Evolutionary conservation across 1,284 basidiomycete genomes (phyloP), one percentile per base, ranked within the genome.

Genomic region (Ustilago trichophora): DNA sequence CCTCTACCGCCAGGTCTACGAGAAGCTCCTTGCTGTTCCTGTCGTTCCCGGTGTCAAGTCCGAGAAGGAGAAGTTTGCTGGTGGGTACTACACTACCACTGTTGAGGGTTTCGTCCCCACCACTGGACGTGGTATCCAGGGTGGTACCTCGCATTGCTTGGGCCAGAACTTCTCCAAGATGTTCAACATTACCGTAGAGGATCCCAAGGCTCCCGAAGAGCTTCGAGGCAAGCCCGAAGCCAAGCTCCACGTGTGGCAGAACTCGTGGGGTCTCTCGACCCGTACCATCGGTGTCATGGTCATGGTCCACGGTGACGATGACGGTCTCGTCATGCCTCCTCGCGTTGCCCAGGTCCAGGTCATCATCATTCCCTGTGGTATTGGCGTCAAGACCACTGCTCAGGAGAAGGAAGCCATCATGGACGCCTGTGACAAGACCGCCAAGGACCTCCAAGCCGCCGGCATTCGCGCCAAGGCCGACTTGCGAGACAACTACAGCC

Each of bases 31-130:
- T 44, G 95, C 95, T 41, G 92, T 99, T 34, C 95, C 96, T 45
- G 94, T 98, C 82, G 90, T 98, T 66, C 91, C 92, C 11, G 95
- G 95, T 73, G 85, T 95, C 82, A 99, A 99, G 84, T 97, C 94
- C 12, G 93, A 97, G 83, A 98, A 98, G 84, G 95, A 99, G 84
- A 98, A 98, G 84, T 99, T 99, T 75, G 95, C 96, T 9, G 95
- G 95, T 50, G 96, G 92, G 2, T 86, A 95, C 80, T 98, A 98
- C 85, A 99, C 96, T 21, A 98, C 96, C 34, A 98, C 96, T 34
- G 88, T 98, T 54, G 95, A 99, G 83, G 95, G 95, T 43, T 99
- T 98, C 85, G 90, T 99, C 76, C 93, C 96, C 9, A 93, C 94
- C 10, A 91, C 95, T 12, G 96, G 95, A 27, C 90, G 96, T 65